phyloP scores from a whole-genome alignment of 2,329 filamentous ascomycete genomes.

The Pseudocercospora macadamiae region DNA sequence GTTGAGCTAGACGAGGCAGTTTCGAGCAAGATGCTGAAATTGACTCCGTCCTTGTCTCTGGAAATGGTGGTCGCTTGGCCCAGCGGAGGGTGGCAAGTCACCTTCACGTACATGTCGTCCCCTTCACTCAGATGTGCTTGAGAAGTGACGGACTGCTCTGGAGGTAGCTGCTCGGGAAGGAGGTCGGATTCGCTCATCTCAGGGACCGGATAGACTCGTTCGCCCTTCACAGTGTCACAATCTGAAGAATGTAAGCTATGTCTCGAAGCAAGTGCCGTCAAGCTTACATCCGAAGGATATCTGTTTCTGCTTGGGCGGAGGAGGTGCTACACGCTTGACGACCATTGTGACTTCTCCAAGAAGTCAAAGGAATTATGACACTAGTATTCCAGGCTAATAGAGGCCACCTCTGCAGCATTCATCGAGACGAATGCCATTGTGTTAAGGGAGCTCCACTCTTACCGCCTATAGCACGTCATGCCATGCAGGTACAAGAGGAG shows the following conservation, averaged over 20 bases:
- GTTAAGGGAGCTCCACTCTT: not conserved
- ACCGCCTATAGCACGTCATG: not conserved
- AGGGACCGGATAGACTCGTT: slow-evolving; percentile 40
- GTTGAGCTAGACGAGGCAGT: slow-evolving; percentile 38
- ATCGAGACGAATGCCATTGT: not conserved
- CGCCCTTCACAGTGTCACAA: slow-evolving; percentile 39
- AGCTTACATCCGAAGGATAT: slow-evolving; percentile 40
- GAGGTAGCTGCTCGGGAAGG: slow-evolving; percentile 37
- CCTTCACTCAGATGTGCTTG: slow-evolving; percentile 22
- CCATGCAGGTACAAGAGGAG: not conserved
- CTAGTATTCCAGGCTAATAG: too few species aligned
- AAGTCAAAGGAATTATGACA: not conserved
- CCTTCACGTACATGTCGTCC: slow-evolving; percentile 53
- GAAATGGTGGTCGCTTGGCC: slow-evolving; percentile 71
- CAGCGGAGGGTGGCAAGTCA: slow-evolving; percentile 70
- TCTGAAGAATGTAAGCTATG: slow-evolving; percentile 26
- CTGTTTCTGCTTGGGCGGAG: slow-evolving; percentile 35
- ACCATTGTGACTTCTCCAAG: slow-evolving; percentile 28
- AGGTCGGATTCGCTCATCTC: slow-evolving; percentile 32
- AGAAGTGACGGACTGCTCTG: slow-evolving; percentile 30
- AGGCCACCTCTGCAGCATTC: too few species aligned
- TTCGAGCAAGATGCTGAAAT: slow-evolving; percentile 64
- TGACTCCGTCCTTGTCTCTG: slow-evolving; percentile 48
- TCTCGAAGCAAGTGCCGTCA: slow-evolving; percentile 1
- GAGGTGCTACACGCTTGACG: slow-evolving; percentile 23